Evolutionary conservation across 768 basidiomycete species (phyloP).

Genomic region (Boletus tomentosulus): DNA sequence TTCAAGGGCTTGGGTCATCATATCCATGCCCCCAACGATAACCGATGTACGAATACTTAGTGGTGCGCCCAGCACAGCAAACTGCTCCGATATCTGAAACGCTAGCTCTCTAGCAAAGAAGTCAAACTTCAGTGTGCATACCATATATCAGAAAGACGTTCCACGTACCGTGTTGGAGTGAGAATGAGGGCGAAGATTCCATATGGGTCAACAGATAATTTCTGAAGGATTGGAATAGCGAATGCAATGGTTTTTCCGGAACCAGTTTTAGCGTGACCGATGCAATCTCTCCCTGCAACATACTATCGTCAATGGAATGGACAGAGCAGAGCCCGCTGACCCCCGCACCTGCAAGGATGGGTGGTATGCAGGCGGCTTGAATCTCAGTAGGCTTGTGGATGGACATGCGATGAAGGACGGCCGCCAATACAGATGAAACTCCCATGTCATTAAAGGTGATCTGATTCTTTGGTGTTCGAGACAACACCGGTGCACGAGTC

Average conservation of each 20-base stretch:
- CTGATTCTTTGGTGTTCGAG: conserved; percentile 6
- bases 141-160: neutral
- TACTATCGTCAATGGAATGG: neutral
- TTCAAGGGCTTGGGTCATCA: conserved; percentile 90
- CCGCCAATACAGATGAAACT: conserved; percentile 54
- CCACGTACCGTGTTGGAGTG: conserved; percentile 84
- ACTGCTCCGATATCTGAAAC: conserved; percentile 96
- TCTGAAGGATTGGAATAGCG: conserved; percentile 90
- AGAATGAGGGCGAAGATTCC: conserved; percentile 92
- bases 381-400: conserved; percentile 83
- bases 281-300: conserved; percentile 83
- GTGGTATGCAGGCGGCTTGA: conserved; percentile 86
- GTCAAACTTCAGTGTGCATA: neutral
- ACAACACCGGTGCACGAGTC: conserved; percentile 3
- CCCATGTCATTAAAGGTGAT: conserved; percentile 53
- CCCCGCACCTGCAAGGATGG: conserved; percentile 65
- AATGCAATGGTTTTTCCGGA: conserved; percentile 98
- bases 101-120: conserved; percentile 72
- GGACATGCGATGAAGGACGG: conserved; percentile 74
- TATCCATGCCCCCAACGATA: conserved; percentile 97
- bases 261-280: conserved; percentile 97
- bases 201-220: conserved; percentile 83
- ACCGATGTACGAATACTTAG: conserved; percentile 83
- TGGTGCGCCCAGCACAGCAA: conserved; percentile 81
- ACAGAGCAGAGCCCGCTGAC: neutral